Conservation (phyloP, 371 early-diverging fungal genomes). For the Haplosporangium sp. region DNA sequence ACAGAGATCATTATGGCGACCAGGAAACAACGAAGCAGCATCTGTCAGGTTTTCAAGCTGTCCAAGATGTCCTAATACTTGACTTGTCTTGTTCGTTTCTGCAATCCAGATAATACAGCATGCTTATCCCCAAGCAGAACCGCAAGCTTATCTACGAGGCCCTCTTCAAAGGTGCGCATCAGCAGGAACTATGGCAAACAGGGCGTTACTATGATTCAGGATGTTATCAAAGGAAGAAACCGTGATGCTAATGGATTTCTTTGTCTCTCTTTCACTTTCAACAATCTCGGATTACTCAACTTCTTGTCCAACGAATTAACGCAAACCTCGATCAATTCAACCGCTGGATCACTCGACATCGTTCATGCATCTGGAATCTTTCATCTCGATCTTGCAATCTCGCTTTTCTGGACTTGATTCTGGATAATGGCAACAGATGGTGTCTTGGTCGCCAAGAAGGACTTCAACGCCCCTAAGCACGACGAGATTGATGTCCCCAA, state of each 20-base stretch:
- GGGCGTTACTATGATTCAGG: slow-evolving; percentile 1
- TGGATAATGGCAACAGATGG: slow-evolving; percentile 74
- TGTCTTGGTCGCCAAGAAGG: slow-evolving; percentile 97
- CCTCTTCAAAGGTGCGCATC: slow-evolving; percentile 56
- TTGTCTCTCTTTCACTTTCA: neutral
- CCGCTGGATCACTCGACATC: neutral
- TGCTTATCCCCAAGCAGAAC: slow-evolving; percentile 97
- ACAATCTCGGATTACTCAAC: too few species aligned
- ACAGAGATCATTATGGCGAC: neutral
- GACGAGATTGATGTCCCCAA: slow-evolving; percentile 95
- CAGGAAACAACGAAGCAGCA: neutral
- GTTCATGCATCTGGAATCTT: too few species aligned
- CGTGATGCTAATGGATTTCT: neutral
- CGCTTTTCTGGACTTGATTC: neutral
- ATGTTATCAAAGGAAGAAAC: neutral
- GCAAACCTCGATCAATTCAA: neutral
- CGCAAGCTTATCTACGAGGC: slow-evolving; percentile 94
- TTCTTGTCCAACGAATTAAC: too few species aligned
- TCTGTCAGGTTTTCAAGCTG: neutral
- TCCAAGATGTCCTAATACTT: neutral
- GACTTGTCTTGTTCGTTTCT: too few species aligned
- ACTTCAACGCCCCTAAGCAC: slow-evolving; percentile 96
- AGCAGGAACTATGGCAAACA: neutral
- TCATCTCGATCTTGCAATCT: neutral
- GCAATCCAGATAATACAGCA: slow-evolving; percentile 63